Percentiles rank a stretch among this genome's conserved stretches.
Conservation (phyloP, 2,329 filamentous ascomycete species). For the Chaetomium olivaceum region DNA sequence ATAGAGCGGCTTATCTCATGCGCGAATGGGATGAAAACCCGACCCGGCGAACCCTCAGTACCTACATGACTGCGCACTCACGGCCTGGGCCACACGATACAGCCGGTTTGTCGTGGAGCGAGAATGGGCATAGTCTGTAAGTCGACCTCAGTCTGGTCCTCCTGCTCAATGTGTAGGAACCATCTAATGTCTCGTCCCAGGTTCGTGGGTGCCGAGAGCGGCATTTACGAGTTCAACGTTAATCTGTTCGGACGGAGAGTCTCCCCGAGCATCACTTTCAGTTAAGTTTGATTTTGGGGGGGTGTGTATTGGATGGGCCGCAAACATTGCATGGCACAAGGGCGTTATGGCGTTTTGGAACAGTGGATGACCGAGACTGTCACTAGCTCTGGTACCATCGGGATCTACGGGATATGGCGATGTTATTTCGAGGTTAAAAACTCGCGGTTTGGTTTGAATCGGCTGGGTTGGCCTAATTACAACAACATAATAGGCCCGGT, state of each 20-base stretch:
- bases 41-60: constrained; percentile 33
- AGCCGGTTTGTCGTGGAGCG: constrained; percentile 62
- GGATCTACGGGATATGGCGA: not conserved
- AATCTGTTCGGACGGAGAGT: constrained; percentile 63
- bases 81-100: constrained; percentile 57
- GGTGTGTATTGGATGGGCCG: not conserved
- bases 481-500: constrained; percentile 4
- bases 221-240: constrained; percentile 73
- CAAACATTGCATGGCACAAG: constrained; percentile 11
- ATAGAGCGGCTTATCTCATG: constrained; percentile 32
- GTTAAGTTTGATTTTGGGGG: constrained; percentile 18
- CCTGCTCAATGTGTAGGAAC: not conserved
- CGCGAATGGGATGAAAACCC: constrained; percentile 37
- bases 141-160: constrained; percentile 32
- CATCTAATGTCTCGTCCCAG: constrained; percentile 40
- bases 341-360: constrained; percentile 16
- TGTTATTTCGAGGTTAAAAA: not conserved
- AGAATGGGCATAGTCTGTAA: constrained; percentile 61
- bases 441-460: not conserved
- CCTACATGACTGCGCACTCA: constrained; percentile 24
- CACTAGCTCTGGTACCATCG: constrained; percentile 4
- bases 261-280: constrained; percentile 47
- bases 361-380: constrained; percentile 14
- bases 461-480: not conserved
- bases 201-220: constrained; percentile 67